Evolutionary conservation across 2,329 filamentous ascomycete genomes (phyloP), one percentile per base, ranked within the genome.

Genomic region (Clonostachys byssicola): DNA sequence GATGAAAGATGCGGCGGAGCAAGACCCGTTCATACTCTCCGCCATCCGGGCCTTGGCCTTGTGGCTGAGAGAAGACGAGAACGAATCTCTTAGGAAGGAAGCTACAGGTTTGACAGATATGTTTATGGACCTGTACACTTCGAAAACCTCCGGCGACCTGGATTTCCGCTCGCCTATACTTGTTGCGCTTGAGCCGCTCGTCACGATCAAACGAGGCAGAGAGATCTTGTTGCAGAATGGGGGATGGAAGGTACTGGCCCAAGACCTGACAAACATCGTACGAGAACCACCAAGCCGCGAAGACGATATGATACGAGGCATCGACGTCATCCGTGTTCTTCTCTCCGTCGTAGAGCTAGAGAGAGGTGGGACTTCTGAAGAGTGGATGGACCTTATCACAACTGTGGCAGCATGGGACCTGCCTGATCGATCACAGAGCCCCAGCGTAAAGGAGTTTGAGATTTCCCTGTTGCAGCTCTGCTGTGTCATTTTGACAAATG

Each of bases 11-110:
- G 65, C 68, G 33, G 67, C 67, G 4, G 68, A 71, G 3, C 66
- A 73, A 7, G 85, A 88, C 54, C 75, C 79, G 2, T 67, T 88
- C 8, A 69, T 85, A 2, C 70, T 84, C 3, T 76, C 83, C 4
- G 75, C 78, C 0, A 62, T 86, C 18, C 68, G 80, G 41, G 67
- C 78, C 0, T 57, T 88, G 33, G 75, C 81, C 1, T 71, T 87
- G 16, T 88, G 85, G 85, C 66, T 88, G n/a, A 71, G 80, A 8
- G 85, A 88, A 51, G 84, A 88, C 48, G 83, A 87, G 39, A 81
- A 81, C 39, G 76, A 81, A 13, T 63, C 67, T 8, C 57, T 87
- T 38, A 68, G 81, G 12, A 74, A 68, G 43, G 78, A 85, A 55
- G 76, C 74, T 12, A 72, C 74, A 0, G 82, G 81, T 0, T 62